Percentiles rank a stretch among this genome's conserved stretches.
Conservation (phyloP, 768 basidiomycete species). For the Lyophyllum decastes region DNA sequence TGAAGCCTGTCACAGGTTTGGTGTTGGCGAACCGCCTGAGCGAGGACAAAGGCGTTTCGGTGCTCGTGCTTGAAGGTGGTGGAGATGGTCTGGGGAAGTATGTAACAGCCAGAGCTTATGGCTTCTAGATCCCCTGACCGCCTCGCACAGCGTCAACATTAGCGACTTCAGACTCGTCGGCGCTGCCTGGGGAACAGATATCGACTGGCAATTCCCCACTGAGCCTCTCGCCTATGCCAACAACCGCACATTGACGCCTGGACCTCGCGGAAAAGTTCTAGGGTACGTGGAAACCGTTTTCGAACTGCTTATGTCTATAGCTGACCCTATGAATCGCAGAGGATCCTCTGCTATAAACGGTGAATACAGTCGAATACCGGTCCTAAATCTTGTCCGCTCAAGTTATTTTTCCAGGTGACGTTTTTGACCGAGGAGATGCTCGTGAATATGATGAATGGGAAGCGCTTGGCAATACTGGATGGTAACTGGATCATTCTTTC, state of each 20-base stretch:
- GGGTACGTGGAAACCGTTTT: background rate
- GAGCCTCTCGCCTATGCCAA: background rate
- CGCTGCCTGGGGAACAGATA: background rate
- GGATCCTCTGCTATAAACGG: background rate
- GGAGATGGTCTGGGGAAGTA: background rate
- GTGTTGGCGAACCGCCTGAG: background rate
- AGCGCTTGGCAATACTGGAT: background rate
- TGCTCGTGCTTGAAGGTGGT: background rate
- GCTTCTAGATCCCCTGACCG: background rate
- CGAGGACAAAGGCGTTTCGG: background rate
- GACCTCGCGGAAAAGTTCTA: slow-evolving; percentile 4
- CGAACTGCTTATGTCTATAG: background rate
- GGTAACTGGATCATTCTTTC: background rate
- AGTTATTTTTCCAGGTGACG: background rate
- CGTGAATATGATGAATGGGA: background rate
- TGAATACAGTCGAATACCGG: background rate
- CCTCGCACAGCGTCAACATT: background rate
- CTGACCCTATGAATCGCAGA: background rate
- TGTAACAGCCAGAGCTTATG: background rate
- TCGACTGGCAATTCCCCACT: background rate
- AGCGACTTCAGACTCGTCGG: background rate
- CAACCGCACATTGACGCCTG: background rate
- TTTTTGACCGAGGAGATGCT: background rate
- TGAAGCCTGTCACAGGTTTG: background rate
- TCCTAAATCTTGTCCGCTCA: background rate